Evolutionary conservation across 352 stramenopile species (phyloP).

Genomic region (Phytophthora vignae): DNA sequence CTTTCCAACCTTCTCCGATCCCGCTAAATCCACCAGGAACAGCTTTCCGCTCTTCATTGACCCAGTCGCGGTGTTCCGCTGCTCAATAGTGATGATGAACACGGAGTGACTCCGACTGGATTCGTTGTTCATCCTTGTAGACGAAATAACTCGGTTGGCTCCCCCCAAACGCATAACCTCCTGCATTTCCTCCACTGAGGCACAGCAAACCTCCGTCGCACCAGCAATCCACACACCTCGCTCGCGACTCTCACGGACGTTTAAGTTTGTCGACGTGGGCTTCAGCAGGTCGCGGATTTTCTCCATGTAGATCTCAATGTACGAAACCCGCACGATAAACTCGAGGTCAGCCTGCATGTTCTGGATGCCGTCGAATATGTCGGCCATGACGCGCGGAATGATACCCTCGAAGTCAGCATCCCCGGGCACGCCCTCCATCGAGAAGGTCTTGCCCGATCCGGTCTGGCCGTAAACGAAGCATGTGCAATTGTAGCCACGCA

Average conservation of each 20-base stretch:
- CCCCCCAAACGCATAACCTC: conserved; percentile 92
- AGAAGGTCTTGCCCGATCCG: conserved; percentile 93
- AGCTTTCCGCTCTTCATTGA: conserved; percentile 92
- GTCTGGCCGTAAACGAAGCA: conserved; percentile 95
- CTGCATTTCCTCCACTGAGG: conserved; percentile 70
- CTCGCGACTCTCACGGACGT: conserved; percentile 64
- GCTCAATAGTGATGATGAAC: conserved; percentile 97
- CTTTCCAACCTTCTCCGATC: conserved; percentile 82
- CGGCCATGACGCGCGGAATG: conserved; percentile 78
- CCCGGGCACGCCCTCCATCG: conserved; percentile 85
- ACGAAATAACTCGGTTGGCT: conserved; percentile 90
- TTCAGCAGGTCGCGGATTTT: conserved; percentile 97
- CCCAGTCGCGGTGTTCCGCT: conserved; percentile 65
- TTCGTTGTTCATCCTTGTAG: conserved; percentile 93
- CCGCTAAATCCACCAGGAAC: conserved; percentile 86
- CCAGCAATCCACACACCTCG: conserved; percentile 72
- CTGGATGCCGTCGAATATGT: conserved; percentile 75
- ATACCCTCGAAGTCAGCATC: conserved; percentile 74
- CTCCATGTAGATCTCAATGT: conserved; percentile 99
- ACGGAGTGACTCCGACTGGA: conserved; percentile 95
- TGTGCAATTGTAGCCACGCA: conserved; percentile 91
- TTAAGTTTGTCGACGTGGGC: conserved; percentile 63
- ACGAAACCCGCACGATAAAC: conserved; percentile 97
- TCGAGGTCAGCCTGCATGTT: conserved; percentile 81
- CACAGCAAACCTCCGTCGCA: conserved; percentile 70